Percentiles rank a stretch among this genome's conserved stretches.
Evolutionary conservation across 768 basidiomycete genomes (phyloP).

Genomic region (Suillus clintonianus): DNA sequence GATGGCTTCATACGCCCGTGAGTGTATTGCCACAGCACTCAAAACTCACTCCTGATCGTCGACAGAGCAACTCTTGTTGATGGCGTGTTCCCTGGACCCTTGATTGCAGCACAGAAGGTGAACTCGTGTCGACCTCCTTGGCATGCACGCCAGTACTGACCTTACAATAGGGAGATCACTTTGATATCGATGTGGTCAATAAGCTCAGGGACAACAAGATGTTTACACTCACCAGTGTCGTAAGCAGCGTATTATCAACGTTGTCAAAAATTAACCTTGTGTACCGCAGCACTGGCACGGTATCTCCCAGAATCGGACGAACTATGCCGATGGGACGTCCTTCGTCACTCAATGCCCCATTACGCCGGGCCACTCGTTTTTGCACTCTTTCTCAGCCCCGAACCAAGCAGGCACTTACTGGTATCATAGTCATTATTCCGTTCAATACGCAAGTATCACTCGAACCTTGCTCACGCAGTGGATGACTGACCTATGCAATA

Average conservation of each 20-base stretch:
- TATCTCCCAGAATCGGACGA: slow-evolving; percentile 42
- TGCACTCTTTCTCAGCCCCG: slow-evolving; percentile 21
- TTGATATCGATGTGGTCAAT: slow-evolving; percentile 49
- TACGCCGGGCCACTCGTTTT: slow-evolving; percentile 16
- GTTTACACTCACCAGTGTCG: slow-evolving; percentile 52
- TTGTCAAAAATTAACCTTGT: neutral
- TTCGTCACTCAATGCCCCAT: slow-evolving; percentile 37
- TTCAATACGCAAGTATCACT: slow-evolving; percentile 34
- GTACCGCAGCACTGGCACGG: slow-evolving; percentile 56
- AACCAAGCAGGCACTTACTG: slow-evolving; percentile 31
- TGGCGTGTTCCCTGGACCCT: slow-evolving; percentile 46
- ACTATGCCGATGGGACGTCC: slow-evolving; percentile 46
- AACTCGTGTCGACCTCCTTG: neutral
- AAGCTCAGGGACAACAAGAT: slow-evolving; percentile 47
- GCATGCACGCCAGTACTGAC: slow-evolving; percentile 1
- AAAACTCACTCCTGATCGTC: neutral
- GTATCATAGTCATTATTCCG: slow-evolving; percentile 39
- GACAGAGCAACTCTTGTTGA: slow-evolving; percentile 43
- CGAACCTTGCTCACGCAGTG: neutral
- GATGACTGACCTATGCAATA: neutral
- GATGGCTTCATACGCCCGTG: slow-evolving; percentile 48
- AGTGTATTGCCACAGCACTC: slow-evolving; percentile 13
- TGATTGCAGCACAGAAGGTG: no score
- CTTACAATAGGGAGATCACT: slow-evolving; percentile 34
- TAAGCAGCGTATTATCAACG: slow-evolving; percentile 24